Conservation (phyloP, 1,284 basidiomycete genomes). For the Malassezia cuniculi region DNA sequence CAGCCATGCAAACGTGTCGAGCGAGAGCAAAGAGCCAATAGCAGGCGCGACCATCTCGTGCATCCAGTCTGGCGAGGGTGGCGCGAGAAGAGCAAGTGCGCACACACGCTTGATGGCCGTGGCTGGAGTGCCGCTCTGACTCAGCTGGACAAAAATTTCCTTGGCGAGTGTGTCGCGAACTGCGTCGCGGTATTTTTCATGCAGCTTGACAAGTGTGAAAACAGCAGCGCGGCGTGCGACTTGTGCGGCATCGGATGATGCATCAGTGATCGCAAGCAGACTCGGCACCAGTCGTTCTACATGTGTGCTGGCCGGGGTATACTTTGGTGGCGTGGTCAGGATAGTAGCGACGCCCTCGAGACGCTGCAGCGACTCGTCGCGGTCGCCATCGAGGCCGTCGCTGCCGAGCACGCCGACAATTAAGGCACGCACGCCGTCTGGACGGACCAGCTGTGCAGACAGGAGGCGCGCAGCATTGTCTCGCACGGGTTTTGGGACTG, state of each 20-base stretch:
- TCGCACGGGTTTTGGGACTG: too few species aligned
- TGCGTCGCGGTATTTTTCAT: slow-evolving; percentile 15
- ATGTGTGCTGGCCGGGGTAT: slow-evolving; percentile 18
- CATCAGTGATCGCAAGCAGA: slow-evolving; percentile 22
- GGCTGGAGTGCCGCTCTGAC: background rate
- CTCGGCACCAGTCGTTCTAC: slow-evolving; percentile 18
- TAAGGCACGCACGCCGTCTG: slow-evolving; percentile 34
- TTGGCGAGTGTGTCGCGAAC: slow-evolving; percentile 11
- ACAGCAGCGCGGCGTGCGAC: slow-evolving; percentile 26
- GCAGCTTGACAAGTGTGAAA: slow-evolving; percentile 22
- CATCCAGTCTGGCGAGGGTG: slow-evolving; percentile 31
- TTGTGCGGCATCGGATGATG: slow-evolving; percentile 13
- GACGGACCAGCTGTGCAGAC: slow-evolving; percentile 31
- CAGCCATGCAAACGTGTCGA: slow-evolving; percentile 20
- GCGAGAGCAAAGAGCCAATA: slow-evolving; percentile 21
- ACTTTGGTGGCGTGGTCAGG: slow-evolving; percentile 23
- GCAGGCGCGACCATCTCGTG: slow-evolving; percentile 20
- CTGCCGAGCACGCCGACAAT: slow-evolving; percentile 25
- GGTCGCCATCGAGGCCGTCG: slow-evolving; percentile 14
- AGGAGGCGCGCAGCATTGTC: slow-evolving; percentile 21
- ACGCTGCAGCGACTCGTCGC: slow-evolving; percentile 7
- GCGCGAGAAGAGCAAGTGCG: slow-evolving; percentile 25
- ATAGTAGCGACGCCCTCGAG: slow-evolving; percentile 15
- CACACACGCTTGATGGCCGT: background rate
- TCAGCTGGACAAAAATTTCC: slow-evolving; percentile 2